Percentiles rank a stretch among this genome's conserved stretches.
Evolutionary conservation across 352 stramenopile genomes (phyloP).

Genomic region (Thraustochytrium striatum): DNA sequence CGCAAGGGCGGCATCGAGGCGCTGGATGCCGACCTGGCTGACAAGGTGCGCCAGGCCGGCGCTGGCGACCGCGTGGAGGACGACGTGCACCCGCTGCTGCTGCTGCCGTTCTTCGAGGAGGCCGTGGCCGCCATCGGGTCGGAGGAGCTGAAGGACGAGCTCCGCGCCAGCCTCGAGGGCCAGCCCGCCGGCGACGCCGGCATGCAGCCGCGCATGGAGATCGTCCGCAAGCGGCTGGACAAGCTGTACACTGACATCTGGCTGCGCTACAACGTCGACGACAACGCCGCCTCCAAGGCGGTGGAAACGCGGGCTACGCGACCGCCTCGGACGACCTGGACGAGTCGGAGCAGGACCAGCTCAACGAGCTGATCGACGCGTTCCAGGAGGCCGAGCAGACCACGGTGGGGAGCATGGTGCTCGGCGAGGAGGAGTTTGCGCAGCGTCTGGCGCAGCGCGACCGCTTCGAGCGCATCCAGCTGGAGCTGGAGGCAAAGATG

Average conservation of each 20-base stretch:
- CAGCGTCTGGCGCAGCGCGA: background rate
- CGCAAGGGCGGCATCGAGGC: background rate
- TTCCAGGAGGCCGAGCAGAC: conserved; percentile 13
- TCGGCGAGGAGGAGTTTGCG: conserved; percentile 8
- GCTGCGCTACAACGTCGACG: conserved; percentile 12
- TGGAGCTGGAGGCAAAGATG: conserved; percentile 4
- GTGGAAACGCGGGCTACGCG: conserved; percentile 15
- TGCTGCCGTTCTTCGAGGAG: background rate
- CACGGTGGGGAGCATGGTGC: background rate
- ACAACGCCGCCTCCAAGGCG: background rate
- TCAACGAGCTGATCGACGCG: conserved; percentile 12
- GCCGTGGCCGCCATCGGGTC: background rate
- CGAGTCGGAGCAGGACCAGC: conserved; percentile 2
- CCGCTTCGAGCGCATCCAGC: conserved; percentile 20
- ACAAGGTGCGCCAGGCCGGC: background rate
- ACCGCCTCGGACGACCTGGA: background rate
- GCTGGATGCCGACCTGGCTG: background rate
- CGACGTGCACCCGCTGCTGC: background rate
- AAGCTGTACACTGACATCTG: conserved; percentile 29
- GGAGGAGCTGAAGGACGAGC: background rate
- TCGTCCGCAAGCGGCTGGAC: conserved; percentile 25
- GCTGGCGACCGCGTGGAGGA: background rate
- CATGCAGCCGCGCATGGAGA: background rate
- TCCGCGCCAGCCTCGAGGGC: background rate
- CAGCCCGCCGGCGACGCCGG: background rate